Evolutionary conservation across 2,329 filamentous ascomycete species (phyloP).

Genomic region (Monilinia aucupariae): DNA sequence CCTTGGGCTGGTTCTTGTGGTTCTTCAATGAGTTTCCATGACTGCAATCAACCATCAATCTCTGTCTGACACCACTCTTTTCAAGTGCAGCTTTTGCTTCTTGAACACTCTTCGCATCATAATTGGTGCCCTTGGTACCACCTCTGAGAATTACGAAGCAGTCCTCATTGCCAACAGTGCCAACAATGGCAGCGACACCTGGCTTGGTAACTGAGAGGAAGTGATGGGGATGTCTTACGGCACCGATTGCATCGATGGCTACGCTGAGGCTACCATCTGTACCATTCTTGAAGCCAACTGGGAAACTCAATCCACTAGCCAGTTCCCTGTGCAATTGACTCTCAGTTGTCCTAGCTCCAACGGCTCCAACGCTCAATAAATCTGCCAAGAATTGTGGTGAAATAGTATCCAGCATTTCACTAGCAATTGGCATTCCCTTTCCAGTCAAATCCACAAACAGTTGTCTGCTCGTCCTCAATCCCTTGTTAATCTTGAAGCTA

Average conservation of each 20-base stretch:
- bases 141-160: constrained; percentile 95
- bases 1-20: constrained; percentile 95
- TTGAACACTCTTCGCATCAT: constrained; percentile 75
- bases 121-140: constrained; percentile 91
- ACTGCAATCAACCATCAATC: constrained; percentile 96
- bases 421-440: constrained; percentile 92
- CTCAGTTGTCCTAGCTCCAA: constrained; percentile 95
- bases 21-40: constrained; percentile 96
- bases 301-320: constrained; percentile 90
- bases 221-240: constrained; percentile 86
- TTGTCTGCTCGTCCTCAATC: constrained; percentile 76
- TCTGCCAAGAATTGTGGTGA: constrained; percentile 96
- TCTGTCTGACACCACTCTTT: constrained; percentile 66
- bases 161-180: constrained; percentile 90
- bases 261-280: constrained; percentile 87
- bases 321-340: constrained; percentile 93
- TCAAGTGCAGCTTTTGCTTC: constrained; percentile 74
- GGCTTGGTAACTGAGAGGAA: constrained; percentile 98
- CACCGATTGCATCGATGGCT: constrained; percentile 91
- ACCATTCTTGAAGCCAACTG: constrained; percentile 98
- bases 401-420: constrained; percentile 97
- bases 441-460: constrained; percentile 88
- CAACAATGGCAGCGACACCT: constrained; percentile 88
- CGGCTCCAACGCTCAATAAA: constrained; percentile 81
- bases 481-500: constrained; percentile 99